phyloP scores from a whole-genome alignment of 1,284 basidiomycete species.

The Coniophora puteana region DNA sequence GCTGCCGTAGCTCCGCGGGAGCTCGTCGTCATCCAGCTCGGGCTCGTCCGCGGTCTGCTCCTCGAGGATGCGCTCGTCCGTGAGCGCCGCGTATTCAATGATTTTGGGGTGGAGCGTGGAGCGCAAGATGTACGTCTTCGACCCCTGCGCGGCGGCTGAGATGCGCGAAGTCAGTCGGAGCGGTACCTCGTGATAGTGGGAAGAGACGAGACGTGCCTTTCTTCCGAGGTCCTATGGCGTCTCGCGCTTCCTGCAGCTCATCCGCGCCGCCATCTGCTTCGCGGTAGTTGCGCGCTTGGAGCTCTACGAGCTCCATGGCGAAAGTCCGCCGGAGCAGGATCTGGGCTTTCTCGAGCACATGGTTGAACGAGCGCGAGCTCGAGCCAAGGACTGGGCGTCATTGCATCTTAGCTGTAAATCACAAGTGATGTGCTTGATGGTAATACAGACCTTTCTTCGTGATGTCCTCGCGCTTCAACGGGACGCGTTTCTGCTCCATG shows the following conservation, averaged over 20 bases:
- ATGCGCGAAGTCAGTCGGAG: neutral
- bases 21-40: conserved; percentile 35
- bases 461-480: conserved; percentile 70
- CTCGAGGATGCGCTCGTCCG: conserved; percentile 53
- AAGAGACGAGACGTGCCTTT: conserved; percentile 30
- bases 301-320: conserved; percentile 73
- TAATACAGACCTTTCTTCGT: conserved; percentile 61
- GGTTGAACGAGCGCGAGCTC: conserved; percentile 52
- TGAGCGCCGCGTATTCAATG: conserved; percentile 53
- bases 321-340: conserved; percentile 54
- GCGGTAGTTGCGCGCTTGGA: conserved; percentile 58
- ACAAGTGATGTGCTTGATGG: neutral
- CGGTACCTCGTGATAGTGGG: neutral
- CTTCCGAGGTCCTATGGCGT: conserved; percentile 54
- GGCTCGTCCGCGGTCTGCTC: conserved; percentile 48
- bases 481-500: conserved; percentile 56
- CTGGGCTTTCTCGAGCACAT: conserved; percentile 58
- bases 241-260: conserved; percentile 42
- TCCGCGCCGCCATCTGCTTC: conserved; percentile 43
- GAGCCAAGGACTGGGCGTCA: conserved; percentile 51
- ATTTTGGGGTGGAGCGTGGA: conserved; percentile 53
- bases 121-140: conserved; percentile 75
- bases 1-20: conserved; percentile 48
- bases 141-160: conserved; percentile 50
- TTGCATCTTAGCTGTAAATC: neutral